Base-by-base conservation (phyloP, 2,329 filamentous ascomycete species). In the Neopestalotiopsis sp. region DNA sequence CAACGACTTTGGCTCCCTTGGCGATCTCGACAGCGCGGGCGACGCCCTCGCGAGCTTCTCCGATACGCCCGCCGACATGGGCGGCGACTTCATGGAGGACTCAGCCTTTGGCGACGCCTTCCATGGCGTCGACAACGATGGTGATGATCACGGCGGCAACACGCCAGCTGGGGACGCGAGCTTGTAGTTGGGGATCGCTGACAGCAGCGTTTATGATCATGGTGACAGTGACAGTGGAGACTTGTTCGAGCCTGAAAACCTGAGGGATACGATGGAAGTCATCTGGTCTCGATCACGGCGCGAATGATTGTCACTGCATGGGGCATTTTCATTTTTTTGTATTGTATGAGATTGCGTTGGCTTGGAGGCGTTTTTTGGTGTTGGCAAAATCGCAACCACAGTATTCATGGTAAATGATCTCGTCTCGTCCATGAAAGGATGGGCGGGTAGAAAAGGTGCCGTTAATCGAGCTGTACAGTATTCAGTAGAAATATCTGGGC, bases 21-120 rank as follows among this genome's bases (percentile, higher is more conserved):
- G 85, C 17, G 89, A 92, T 71, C 81, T 92, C 58, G 90, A 94
- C 78, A 90, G 90, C 30, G 92, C 91, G 0, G 91, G 90, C 14
- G 91, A 94, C 75, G 92, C 91, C 3, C 81, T 94, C 45, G 90
- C 90, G 2, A 88, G 88, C 52, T 94, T 91, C 67, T 72, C 73
- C 75, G 89, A 88, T 57, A 87, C 87, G 17, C 86, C 88, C 14
- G 84, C 82, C 4, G 85, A 84, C 38, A 79, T 88, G 4, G 87
- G 83, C 28, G 87, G 89, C 57, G 88, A 86, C 9, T 78, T 88
- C 73, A 87, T 91, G 82, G 91, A 91, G 71, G 92, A 94, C 75
- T 94, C 91, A 45, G 93, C 92, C 1, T 96, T 96, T 81, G 93
- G 92, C 2, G 92, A 96, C 74, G 93, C 93, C 0, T 94, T 95